phyloP scores from a whole-genome alignment of 2,329 filamentous ascomycete genomes.

The Arthrobotrys entomopaga region DNA sequence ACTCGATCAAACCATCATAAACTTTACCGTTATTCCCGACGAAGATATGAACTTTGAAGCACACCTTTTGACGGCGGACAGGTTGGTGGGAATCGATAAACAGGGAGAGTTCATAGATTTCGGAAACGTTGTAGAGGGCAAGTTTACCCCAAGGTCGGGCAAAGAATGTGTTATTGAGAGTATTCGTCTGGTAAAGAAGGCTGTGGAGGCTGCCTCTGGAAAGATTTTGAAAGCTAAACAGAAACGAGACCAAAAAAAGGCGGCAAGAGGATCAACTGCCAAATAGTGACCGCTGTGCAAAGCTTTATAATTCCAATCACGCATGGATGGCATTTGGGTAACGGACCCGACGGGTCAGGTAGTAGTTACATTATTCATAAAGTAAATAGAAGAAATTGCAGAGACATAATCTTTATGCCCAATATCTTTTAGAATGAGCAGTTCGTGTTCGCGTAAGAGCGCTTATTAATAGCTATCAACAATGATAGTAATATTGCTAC shows the following conservation, averaged over 20 bases:
- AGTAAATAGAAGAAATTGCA: too few relatives aligned
- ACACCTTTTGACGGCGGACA: slow-evolving; percentile 18
- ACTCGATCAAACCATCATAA: slow-evolving; percentile 8
- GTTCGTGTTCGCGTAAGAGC: too few relatives aligned
- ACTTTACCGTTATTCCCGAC: slow-evolving; percentile 26
- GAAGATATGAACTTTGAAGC: slow-evolving; percentile 17
- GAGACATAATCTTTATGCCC: too few relatives aligned
- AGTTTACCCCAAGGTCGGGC: slow-evolving; percentile 16
- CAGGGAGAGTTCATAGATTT: slow-evolving; percentile 12
- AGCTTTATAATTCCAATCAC: too few relatives aligned
- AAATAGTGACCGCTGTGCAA: too few relatives aligned
- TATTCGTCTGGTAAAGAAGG: slow-evolving; percentile 19
- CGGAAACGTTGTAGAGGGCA: slow-evolving; percentile 24
- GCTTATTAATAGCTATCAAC: too few relatives aligned
- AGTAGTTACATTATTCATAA: too few relatives aligned
- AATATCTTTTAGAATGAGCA: too few relatives aligned
- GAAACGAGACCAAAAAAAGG: background rate
- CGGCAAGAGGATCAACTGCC: too few relatives aligned
- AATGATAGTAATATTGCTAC: too few relatives aligned
- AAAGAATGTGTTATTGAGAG: slow-evolving; percentile 25
- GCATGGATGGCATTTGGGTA: too few relatives aligned
- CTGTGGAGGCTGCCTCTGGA: slow-evolving; percentile 8
- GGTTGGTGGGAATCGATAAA: slow-evolving; percentile 21
- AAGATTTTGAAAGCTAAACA: background rate
- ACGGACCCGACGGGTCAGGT: too few relatives aligned